A percentile compares a stretch with the other conserved stretches of the same genome.
Evolutionary conservation across 2,329 filamentous ascomycete species (phyloP).

Genomic region (Ophiostoma sp.): DNA sequence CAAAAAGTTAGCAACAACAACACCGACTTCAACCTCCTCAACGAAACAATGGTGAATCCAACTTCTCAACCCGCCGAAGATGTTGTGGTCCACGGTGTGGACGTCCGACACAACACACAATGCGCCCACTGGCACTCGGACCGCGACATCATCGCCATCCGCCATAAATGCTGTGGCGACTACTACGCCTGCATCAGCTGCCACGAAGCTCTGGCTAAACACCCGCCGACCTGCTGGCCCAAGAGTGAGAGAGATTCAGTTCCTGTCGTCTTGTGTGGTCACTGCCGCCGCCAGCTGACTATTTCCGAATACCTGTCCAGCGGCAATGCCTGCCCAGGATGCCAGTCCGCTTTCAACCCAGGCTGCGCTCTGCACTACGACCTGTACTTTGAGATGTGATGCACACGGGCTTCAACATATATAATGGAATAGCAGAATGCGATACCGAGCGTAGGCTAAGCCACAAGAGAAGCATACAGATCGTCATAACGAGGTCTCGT

Average conservation of each 20-base stretch:
- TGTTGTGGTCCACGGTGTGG: constrained; percentile 18
- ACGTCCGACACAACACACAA: constrained; percentile 15
- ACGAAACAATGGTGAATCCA: background rate
- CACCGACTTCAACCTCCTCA: background rate
- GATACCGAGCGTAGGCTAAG: no score
- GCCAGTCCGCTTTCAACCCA: constrained; percentile 22
- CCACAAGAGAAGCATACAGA: no score
- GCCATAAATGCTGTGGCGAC: constrained; percentile 26
- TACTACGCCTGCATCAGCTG: constrained; percentile 28
- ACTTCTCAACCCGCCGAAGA: background rate
- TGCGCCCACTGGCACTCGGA: constrained; percentile 27
- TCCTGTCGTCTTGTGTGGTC: constrained; percentile 20
- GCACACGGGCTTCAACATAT: background rate
- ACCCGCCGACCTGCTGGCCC: constrained; percentile 17
- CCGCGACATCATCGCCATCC: constrained; percentile 27
- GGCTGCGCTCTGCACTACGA: constrained; percentile 26
- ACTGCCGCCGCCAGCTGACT: constrained; percentile 22
- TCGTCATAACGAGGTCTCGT: no score
- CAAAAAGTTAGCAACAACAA: background rate
- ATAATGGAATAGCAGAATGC: no score
- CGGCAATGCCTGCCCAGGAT: constrained; percentile 20
- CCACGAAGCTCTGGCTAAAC: constrained; percentile 21
- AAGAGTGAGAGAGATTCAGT: background rate
- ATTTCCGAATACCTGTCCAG: constrained; percentile 22
- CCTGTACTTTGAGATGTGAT: constrained; percentile 26